Evolutionary conservation across 1,139 yeast species (phyloP), one percentile per base, ranked within the genome.

Genomic region (Hyphopichia khmerensis): DNA sequence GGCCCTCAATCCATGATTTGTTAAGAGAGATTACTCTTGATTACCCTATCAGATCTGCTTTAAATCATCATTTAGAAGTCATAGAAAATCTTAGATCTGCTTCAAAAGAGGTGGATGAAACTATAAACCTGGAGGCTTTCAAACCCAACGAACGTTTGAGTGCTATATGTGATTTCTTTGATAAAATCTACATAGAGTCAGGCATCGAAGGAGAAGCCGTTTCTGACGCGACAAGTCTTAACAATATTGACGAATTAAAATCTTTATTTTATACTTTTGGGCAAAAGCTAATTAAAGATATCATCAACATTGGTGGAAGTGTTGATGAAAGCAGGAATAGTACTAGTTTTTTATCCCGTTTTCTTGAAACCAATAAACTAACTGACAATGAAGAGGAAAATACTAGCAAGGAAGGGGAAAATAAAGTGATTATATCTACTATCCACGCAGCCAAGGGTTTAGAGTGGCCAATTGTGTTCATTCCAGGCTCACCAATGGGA

Each of bases 391-490:
- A 50, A 48, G 4, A 15, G 16, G 3, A 33, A n/a, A 11, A 30
- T 6, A 30, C 11, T 15, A 11, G 14, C 7, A 38, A 37, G 13
- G 32, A 41, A 1, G 43, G 44, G 14, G 47, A 45, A 23, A 60
- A 64, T 2, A 64, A 60, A 43, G 74, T 79, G 0, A 57, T 77
- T 40, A 40, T 75, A 1, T 83, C 91, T 0, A 93, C 98, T 0
- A 85, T 93, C 13, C 99, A 93, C 60, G 89, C 91, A 0, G 82
- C 98, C 2, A 93, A 93, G 57, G 98, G 98, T 1, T 69, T 90
- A 4, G 98, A 93, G 60, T 93, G 98, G 98, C 93, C 96, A 0
- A 79, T 87, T 5, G 97, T 93, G 0, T 87, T 89, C 56, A 77
- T 89, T 11, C 91, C 95, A 0, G 84, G 86, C 0, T 64, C 86